Percentiles rank a stretch among this genome's conserved stretches.
Evolutionary conservation across 2,329 filamentous ascomycete genomes (phyloP).

Genomic region (Botryotinia narcissicola): DNA sequence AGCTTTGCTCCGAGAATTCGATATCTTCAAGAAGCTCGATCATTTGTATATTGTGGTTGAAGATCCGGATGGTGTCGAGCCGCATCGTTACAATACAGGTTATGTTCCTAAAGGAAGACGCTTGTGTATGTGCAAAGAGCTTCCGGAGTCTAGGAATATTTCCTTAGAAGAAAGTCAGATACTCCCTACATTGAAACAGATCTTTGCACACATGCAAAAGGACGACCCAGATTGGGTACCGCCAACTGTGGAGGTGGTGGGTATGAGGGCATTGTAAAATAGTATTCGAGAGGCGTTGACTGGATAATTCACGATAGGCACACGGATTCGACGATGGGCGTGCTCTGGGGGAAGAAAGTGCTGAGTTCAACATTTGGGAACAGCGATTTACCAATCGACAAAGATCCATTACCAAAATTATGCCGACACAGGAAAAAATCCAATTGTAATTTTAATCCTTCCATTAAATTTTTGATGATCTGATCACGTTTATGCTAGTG

Average conservation of each 20-base stretch:
- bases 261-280: background rate
- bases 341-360: background rate
- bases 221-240: background rate
- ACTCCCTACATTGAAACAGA: background rate
- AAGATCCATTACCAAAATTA: background rate
- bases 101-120: background rate
- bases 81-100: background rate
- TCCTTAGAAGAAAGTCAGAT: background rate
- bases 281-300: background rate
- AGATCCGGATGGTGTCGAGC: background rate
- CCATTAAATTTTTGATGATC: background rate
- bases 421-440: background rate
- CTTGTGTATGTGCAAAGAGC: background rate
- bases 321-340: background rate
- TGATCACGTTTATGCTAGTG: background rate
- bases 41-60: background rate
- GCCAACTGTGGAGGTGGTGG: background rate
- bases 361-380: slow-evolving; percentile 38
- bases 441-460: background rate
- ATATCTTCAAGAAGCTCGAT: background rate
- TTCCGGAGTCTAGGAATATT: background rate
- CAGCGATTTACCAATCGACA: background rate
- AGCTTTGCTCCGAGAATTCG: background rate
- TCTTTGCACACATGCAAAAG: background rate
- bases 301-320: background rate